Evolutionary conservation across 805 yeast genomes (phyloP), one percentile per base, ranked within the genome.

Genomic region (Candida bentonensis): DNA sequence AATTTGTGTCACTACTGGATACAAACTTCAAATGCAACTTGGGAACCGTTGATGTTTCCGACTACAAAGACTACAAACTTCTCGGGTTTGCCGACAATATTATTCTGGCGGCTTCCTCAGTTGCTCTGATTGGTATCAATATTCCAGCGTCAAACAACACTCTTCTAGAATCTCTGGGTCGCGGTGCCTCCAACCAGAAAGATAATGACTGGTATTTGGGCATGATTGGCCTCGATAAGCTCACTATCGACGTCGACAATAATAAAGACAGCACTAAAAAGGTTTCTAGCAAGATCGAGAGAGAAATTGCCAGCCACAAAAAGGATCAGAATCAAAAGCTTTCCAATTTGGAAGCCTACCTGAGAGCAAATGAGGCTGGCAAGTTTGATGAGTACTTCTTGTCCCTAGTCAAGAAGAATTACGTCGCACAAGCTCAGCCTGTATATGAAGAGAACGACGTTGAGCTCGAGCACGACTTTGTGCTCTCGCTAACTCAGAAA

Each of bases 381-480:
- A 34, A 49, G 56, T 25, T 61, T 51, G 57, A 43, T 42, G 41
- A 26, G 21, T 3, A 4, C 21, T 22, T 23, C 13, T 27, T 46
- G n/a, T 23, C 39, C 1, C 48, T 52, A 49, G 23, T n/a, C 7
- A 53, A 53, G 39, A 55, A 57, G 25, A 47, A 52, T 20, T 46
- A 46, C 4, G 44, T 48, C 3, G 50, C 42, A 1, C n/a, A n/a
- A n/a, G 68, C 64, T 47, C 59, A 64, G 44, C 70, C 72, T 3
- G 78, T 74, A 50, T 84, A 78, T 50, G 74, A 76, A 7, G 85
- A 79, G 43, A 63, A 67, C 22, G 94, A 84, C 56, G 66, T 79
- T 44, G 71, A 74, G 40, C 74, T 81, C n/a, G 82, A 79, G 55
- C 67, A 71, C 22, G 64, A 60, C 23, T 76, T 83, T 48, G 63